Evolutionary conservation across 495 filamentous ascomycete species (phyloP), one percentile per base, ranked within the genome.

Genomic region (Aspergillus diversus): DNA sequence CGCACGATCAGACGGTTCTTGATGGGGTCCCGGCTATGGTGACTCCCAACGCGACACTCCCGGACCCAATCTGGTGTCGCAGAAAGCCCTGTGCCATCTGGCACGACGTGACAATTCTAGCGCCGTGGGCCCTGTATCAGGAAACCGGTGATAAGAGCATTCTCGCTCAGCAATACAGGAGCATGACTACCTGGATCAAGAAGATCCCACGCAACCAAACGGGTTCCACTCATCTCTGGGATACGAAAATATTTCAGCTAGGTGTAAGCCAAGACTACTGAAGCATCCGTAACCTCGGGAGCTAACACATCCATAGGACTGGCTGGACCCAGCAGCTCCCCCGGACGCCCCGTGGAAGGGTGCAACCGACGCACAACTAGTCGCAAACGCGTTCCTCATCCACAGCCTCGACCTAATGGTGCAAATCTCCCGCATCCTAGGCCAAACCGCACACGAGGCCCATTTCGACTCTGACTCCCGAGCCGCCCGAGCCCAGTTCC

Each of bases 351-450:
- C 56, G 1, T 58, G 56, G 56, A 58, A 58, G 16, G 42, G 56
- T 9, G 32, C 55, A 6, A 83, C 81, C 12, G 74, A 78, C 42
- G 69, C 76, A 0, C 67, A 66, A 5, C 71, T 82, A 7, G 80
- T 84, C 1, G 78, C 81, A 11, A 81, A 86, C 47, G 79, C 82
- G 4, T 86, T 84, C 67, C 77, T 86, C 17, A 72, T 83, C 1
- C 77, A 55, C 43, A 57, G 81, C 4, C 80, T 81, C 0, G 58
- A 62, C 12, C 33, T 82, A 0, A 63, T 79, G 5, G 63, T 69
- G 7, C n/a, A 68, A 5, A 65, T 71, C 6, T 58, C 57, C 4
- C 11, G 15, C 0, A 60, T 71, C 6, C 69, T 84, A 5, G 72
- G 69, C 4, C 35, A 73, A 7, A 39, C 64, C 0, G 66, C 61